Evolutionary conservation across 805 yeast genomes (phyloP), one percentile per base, ranked within the genome.

Genomic region (Pichia scutulata): DNA sequence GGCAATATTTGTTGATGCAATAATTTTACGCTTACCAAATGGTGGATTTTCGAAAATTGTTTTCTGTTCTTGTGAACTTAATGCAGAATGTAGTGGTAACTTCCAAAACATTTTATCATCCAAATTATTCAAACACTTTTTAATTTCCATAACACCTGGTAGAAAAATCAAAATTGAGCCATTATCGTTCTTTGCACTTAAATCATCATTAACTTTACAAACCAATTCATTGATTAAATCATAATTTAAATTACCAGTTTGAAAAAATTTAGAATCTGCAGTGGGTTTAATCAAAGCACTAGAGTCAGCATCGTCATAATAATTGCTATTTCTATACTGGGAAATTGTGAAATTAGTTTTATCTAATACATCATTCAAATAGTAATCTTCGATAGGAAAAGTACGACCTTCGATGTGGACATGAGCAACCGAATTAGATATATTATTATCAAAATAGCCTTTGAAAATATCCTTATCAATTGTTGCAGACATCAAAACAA

Each of bases 401-500:
- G 98, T 93, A 56, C 98, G 74, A 1, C 99, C 99, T 58, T 84
- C 87, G 52, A 92, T 89, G 63, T 89, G 96, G 33, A 84, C 75
- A 55, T 85, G 88, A 5, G 64, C 55, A 16, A 82, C 81, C 8
- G 51, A 45, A 16, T 45, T 43, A 10, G 24, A 21, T 14, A 80
- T 65, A 2, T 68, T 70, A 7, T 67, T 59, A 3, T 70, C 69
- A 63, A 92, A 92, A 60, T 85, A 92, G 24, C 74, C 70, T 48
- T 76, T 72, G 68, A 89, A 92, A 41, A 77, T 72, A 10, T 74
- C 73, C 1, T 83, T 76, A 60, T 88, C 86, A 41, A 92, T 90
- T 0, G 98, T 92, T 4, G 98, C 98, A 62, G 96, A 86, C 97
- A 93, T 92, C 46, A 93, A 72, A 10, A 92, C 75, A 30, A 92